Evolutionary conservation across 2,329 filamentous ascomycete genomes (phyloP), one percentile per base, ranked within the genome.

Genomic region (Xylaria hypoxylon): DNA sequence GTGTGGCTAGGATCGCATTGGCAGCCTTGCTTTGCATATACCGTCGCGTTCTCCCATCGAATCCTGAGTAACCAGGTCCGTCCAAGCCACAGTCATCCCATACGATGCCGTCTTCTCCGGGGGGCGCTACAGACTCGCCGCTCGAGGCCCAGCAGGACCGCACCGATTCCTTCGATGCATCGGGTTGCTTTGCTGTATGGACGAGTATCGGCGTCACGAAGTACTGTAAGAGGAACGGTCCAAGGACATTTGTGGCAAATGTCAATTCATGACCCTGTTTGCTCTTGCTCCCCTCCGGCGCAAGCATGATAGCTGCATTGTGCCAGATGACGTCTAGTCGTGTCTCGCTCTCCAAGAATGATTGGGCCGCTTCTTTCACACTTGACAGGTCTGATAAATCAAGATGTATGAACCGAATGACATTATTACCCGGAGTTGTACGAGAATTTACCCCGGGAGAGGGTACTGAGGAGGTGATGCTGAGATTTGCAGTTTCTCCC

Each of bases 221-320:
- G n/a, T n/a, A n/a, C n/a, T n/a, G n/a, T n/a, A n/a, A n/a, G n/a
- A n/a, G n/a, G n/a, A n/a, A n/a, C n/a, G n/a, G n/a, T n/a, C n/a
- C n/a, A n/a, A n/a, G n/a, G n/a, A n/a, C n/a, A n/a, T n/a, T n/a
- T n/a, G n/a, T n/a, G n/a, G n/a, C n/a, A n/a, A n/a, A n/a, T n/a
- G n/a, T n/a, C n/a, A n/a, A n/a, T n/a, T n/a, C n/a, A n/a, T n/a
- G n/a, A n/a, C n/a, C n/a, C n/a, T n/a, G n/a, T n/a, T n/a, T n/a
- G n/a, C n/a, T n/a, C n/a, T n/a, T n/a, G n/a, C n/a, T n/a, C n/a
- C n/a, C n/a, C n/a, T n/a, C n/a, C n/a, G n/a, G n/a, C n/a, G n/a
- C n/a, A n/a, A n/a, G 42, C 55, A 58, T 28, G 8, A 58, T 28
- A 45, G 26, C n/a, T 47, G 55, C 24, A 15, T 58, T 58, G 13